Evolutionary conservation across 768 basidiomycete species (phyloP), one percentile per base, ranked within the genome.

Genomic region (Pisolithus orientalis): DNA sequence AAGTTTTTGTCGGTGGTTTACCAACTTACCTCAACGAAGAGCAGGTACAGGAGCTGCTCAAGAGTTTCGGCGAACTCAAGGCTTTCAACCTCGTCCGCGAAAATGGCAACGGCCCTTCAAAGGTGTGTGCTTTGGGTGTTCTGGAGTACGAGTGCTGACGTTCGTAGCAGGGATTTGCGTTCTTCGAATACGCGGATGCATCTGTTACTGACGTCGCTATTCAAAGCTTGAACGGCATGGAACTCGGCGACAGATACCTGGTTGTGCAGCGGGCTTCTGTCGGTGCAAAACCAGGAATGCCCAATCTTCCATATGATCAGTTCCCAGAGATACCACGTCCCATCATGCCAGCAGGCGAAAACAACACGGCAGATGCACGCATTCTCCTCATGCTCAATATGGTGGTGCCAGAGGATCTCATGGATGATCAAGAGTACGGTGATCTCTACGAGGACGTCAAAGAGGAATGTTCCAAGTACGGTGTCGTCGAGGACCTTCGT

Each of bases 61-160:
- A 93, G 76, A 92, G 86, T 65, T 99, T 99, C 64, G 96, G 96
- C 53, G 96, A 98, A 55, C 80, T 99, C 47, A 93, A 90, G 68
- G 92, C 93, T 8, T 99, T 99, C 82, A 98, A 98, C 65, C 80
- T 99, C 44, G 96, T 99, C 52, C 86, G 96, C 55, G 96, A 99
- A 69, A 90, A 89, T 57, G 85, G 84, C 40, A 91, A 85, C 53
- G 91, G 89, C 46, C 72, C 82, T 29, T 95, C 91, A 7, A 97
- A 97, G 79, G 94, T 88, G 54, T 46, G 72, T 57, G 43, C 40
- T 27, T 24, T 24, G 55, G 37, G 28, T 37, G 17, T 53, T 47
- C 6, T 32, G 8, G 38, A 32, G 0, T 6, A 1, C 31, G 16
- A 42, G 32, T 1, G 37, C 51, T 61, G 16, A 57, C 10, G 32